Percentiles rank a stretch among this genome's conserved stretches.
phyloP scores from a whole-genome alignment of 1,284 basidiomycete genomes.

The Exobasidium rhododendri region DNA sequence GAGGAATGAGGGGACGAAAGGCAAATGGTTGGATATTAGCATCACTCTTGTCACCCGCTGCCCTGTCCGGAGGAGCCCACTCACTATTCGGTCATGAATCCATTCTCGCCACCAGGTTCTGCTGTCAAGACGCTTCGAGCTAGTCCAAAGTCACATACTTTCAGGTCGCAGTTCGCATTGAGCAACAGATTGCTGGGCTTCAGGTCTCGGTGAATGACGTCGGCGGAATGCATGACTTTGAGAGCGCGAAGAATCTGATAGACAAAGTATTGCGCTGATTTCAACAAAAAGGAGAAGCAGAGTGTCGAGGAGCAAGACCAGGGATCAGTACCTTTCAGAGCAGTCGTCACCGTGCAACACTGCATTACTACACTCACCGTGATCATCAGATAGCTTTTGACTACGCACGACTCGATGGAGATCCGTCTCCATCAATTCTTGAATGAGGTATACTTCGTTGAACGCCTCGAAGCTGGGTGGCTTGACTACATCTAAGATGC shows the following conservation, averaged over 20 bases:
- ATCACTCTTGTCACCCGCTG: no score
- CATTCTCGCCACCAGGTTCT: conserved; percentile 17
- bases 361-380: conserved; percentile 11
- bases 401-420: conserved; percentile 82
- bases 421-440: conserved; percentile 82
- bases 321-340: not conserved
- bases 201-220: conserved; percentile 90
- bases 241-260: conserved; percentile 84
- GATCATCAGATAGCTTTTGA: conserved; percentile 63
- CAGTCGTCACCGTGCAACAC: not conserved
- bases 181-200: conserved; percentile 93
- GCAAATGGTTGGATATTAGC: no score
- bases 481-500: conserved; percentile 36
- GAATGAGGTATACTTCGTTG: conserved; percentile 53
- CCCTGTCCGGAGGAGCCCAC: no score
- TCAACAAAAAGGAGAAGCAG: not conserved
- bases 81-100: conserved; percentile 51
- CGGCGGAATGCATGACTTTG: conserved; percentile 88
- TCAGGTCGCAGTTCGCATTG: conserved; percentile 89
- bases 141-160: conserved; percentile 42
- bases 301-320: not conserved
- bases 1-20: not conserved
- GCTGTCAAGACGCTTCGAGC: conserved; percentile 24
- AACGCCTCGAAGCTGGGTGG: conserved; percentile 27
- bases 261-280: conserved; percentile 33